Percentiles rank a stretch among this genome's conserved stretches.
Conservation (phyloP, 768 basidiomycete species). For the Lentinus brumalis region DNA sequence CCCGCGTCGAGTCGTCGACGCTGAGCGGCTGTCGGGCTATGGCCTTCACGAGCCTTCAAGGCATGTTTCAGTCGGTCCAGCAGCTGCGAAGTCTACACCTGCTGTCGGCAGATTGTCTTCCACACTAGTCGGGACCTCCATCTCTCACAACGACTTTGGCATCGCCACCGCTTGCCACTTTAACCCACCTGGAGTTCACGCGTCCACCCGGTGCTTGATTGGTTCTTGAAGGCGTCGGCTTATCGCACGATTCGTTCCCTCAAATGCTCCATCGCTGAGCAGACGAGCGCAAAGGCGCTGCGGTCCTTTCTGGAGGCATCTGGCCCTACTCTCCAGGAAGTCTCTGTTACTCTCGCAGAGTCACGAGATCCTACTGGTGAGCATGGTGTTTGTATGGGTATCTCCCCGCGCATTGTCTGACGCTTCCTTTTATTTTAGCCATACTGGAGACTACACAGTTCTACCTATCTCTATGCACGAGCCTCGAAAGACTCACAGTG, state of each 20-base stretch:
- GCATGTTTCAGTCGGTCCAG: constrained; percentile 10
- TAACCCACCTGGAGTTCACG: constrained; percentile 19
- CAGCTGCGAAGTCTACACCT: constrained; percentile 9
- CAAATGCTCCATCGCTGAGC: constrained; percentile 17
- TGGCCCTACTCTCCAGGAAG: constrained; percentile 14
- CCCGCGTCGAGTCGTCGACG: constrained; percentile 2
- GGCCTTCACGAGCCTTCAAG: constrained; percentile 18
- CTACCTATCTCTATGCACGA: constrained; percentile 10
- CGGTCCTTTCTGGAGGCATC: constrained; percentile 13
- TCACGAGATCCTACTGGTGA: constrained; percentile 23
- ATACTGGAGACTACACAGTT: constrained; percentile 17
- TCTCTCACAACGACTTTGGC: not conserved
- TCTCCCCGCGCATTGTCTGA: too few relatives aligned
- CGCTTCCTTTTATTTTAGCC: not conserved
- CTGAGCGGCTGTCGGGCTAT: constrained; percentile 19
- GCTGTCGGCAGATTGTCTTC: constrained; percentile 21
- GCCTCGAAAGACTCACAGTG: constrained; percentile 18
- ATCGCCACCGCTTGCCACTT: not conserved
- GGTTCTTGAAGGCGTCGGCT: constrained; percentile 11
- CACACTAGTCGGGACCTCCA: not conserved
- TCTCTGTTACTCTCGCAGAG: constrained; percentile 24
- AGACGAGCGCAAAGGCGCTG: constrained; percentile 17
- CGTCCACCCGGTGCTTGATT: constrained; percentile 18
- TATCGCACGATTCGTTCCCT: constrained; percentile 11
- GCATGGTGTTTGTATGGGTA: too few relatives aligned